These are phyloP conservation scores for Aspergillus olivimuriae DNA, from an alignment of 495 filamentous ascomycete genomes.

Conservation along the genomic window DNA sequence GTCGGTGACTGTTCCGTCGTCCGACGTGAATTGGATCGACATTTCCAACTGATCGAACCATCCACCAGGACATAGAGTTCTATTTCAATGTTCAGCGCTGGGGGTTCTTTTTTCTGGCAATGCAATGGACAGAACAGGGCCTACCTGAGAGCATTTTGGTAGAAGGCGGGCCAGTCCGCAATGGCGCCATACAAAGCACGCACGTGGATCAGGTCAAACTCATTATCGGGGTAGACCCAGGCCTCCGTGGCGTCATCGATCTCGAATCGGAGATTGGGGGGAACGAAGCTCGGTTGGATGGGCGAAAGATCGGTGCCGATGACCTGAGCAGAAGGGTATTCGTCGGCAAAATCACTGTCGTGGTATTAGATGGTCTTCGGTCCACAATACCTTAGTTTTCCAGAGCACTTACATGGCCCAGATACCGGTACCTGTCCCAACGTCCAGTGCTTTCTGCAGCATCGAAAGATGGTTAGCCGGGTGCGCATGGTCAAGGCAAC, in stretches of 20 bases:
- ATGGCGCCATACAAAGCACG: slow-evolving; percentile 52
- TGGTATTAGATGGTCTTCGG: no score
- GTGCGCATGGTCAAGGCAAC: no score
- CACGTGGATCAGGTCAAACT: slow-evolving; percentile 61
- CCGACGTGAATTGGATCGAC: slow-evolving; percentile 40
- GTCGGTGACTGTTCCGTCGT: slow-evolving; percentile 41
- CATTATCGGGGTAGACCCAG: slow-evolving; percentile 45
- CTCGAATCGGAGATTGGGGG: slow-evolving; percentile 48
- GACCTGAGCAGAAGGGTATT: slow-evolving; percentile 16
- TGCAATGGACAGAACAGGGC: neutral
- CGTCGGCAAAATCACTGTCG: slow-evolving; percentile 44
- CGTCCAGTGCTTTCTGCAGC: slow-evolving; percentile 38
- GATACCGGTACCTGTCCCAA: slow-evolving; percentile 52
- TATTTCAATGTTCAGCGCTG: slow-evolving; percentile 3
- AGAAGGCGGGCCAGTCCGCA: slow-evolving; percentile 49
- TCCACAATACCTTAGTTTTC: no score
- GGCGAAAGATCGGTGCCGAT: slow-evolving; percentile 41
- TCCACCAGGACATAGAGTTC: slow-evolving; percentile 54
- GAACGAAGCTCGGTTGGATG: slow-evolving; percentile 32
- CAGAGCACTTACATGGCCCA: slow-evolving; percentile 44
- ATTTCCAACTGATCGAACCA: slow-evolving; percentile 59
- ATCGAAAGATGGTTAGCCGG: slow-evolving; percentile 21
- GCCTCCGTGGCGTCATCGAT: slow-evolving; percentile 47
- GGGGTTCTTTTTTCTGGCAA: neutral
- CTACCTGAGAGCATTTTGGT: slow-evolving; percentile 30